Conservation (phyloP, 2,329 filamentous ascomycete species). For the Fusarium odoratissimum region DNA sequence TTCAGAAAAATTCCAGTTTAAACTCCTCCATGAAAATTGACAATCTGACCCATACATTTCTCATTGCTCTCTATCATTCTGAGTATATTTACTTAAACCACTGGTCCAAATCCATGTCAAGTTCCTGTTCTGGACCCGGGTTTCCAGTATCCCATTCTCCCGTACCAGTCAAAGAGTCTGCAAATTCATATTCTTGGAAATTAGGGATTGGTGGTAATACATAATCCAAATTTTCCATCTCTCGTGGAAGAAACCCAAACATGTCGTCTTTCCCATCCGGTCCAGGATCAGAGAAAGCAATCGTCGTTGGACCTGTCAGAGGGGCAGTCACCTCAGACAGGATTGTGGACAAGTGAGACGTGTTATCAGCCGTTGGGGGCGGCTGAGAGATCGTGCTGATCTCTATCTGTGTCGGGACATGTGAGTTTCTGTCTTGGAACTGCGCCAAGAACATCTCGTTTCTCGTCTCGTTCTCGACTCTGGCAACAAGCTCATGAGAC, state of each 20-base stretch:
- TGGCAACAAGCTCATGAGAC: neutral
- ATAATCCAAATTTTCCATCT: neutral
- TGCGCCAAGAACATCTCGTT: neutral
- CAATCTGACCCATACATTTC: neutral
- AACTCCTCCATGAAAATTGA: neutral
- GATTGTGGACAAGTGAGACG: neutral
- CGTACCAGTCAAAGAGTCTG: neutral
- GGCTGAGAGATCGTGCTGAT: neutral
- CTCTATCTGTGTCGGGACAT: neutral
- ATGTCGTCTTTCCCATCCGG: neutral
- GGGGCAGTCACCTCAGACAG: neutral
- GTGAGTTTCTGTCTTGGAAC: neutral
- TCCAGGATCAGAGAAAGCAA: neutral
- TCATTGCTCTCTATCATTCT: neutral
- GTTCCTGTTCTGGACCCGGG: fast-evolving
- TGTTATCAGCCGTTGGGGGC: neutral
- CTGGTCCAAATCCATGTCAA: neutral
- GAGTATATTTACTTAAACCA: neutral
- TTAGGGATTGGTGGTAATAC: neutral
- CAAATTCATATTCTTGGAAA: neutral
- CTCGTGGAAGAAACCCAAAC: neutral
- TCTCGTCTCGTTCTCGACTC: neutral
- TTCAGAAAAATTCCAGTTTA: fast-evolving
- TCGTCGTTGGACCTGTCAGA: neutral
- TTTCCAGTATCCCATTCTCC: neutral